Evolutionary conservation across 441 rosid genomes (phyloP), one percentile per base, ranked within the genome.

Genomic region (Gossypium laxum): DNA sequence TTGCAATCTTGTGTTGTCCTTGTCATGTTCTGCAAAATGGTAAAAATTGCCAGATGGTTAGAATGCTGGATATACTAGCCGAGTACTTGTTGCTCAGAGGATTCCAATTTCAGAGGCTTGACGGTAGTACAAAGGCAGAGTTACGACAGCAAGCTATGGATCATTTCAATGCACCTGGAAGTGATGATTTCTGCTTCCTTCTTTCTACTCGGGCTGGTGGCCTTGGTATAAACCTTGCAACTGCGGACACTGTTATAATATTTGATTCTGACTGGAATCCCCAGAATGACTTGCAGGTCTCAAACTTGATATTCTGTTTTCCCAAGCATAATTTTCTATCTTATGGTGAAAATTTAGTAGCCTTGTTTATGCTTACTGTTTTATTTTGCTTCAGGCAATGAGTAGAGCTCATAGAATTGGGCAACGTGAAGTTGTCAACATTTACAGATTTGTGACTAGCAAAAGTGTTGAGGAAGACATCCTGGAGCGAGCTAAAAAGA

Each of bases 251-350:
- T 58, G 98, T 96, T 74, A 95, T 96, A 71, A 93, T 96, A 82
- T 96, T 93, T 89, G 99, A 93, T 85, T 93, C 98, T 24, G 99
- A 96, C 82, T 96, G 98, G 98, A 96, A 96, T 79, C 98, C 98
- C 12, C 98, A 96, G 81, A 96, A 96, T 82, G 99, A 96, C 83
- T 83, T 96, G 43, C 99, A 96, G 97, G 98, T 96, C 34, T 61
- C 58, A 4, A 68, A 11, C 67, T 47, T 50, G 69, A 72, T 55
- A 18, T 30, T 72, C 26, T 28, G 41, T 32, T 26, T 67, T 69
- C 74, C 51, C 70, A 34, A 68, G 62, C 52, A 24, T 70, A 22
- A 32, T 56, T 11, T 56, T 72, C 41, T 70, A 7, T 72, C 18
- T 41, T 65, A 54, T n/a, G 57, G 67, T 48, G 55, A 47, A 22